A percentile compares a stretch with the other conserved stretches of the same genome.
Evolutionary conservation across 352 stramenopile species (phyloP).

Genomic region (Ophiocytium majus): DNA sequence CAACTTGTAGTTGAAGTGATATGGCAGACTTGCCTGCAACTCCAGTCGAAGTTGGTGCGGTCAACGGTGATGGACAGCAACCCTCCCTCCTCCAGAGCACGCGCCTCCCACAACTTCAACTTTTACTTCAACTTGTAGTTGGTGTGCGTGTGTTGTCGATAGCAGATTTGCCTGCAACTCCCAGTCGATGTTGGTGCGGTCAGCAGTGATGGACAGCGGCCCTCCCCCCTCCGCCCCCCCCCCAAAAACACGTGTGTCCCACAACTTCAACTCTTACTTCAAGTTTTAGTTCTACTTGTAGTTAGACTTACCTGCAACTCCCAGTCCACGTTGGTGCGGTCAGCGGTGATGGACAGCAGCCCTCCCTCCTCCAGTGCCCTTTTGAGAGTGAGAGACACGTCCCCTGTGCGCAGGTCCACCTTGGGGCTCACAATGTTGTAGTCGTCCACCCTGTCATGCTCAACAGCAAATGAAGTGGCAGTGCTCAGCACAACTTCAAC

Average conservation of each 20-base stretch:
- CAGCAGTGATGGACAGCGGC: too few species aligned
- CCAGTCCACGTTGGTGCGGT: background rate
- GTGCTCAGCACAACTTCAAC: too few species aligned
- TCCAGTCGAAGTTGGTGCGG: constrained; percentile 45
- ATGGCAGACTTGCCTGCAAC: constrained; percentile 27
- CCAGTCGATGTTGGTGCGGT: constrained; percentile 47
- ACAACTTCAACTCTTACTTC: too few species aligned
- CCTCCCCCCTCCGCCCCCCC: too few species aligned
- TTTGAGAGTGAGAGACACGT: constrained; percentile 1
- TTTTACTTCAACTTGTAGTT: too few species aligned
- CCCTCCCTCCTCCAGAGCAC: too few species aligned
- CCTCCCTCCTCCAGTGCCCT: background rate
- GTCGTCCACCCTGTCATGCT: constrained; percentile 48
- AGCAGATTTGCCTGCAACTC: constrained; percentile 31
- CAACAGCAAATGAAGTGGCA: too few species aligned
- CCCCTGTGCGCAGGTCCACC: background rate
- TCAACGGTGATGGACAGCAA: constrained; percentile 38
- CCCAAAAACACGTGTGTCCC: too few species aligned
- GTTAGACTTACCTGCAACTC: background rate
- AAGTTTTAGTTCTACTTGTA: too few species aligned
- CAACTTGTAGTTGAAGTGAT: too few species aligned
- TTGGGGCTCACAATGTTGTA: constrained; percentile 9
- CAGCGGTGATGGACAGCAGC: background rate
- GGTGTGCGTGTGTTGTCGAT: too few species aligned
- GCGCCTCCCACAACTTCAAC: too few species aligned